Conservation (phyloP, 2,329 filamentous ascomycete species). For the Epichloe amarillans region DNA sequence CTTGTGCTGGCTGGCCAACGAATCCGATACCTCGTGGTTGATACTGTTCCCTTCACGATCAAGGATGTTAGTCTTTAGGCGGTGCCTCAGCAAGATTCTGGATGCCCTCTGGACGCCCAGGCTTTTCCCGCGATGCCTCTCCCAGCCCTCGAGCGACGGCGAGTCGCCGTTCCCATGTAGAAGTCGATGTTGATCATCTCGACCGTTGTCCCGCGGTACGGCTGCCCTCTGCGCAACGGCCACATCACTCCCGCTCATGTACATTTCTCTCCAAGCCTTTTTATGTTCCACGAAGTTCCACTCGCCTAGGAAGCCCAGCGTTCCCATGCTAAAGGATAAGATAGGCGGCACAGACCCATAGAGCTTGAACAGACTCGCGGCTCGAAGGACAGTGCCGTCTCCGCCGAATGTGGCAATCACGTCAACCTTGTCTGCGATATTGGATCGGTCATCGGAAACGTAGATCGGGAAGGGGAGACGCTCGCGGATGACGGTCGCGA, state of each 20-base stretch:
- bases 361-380: constrained; percentile 52
- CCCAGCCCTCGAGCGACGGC: constrained; percentile 41
- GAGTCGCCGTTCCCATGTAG: background rate
- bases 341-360: constrained; percentile 75
- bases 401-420: constrained; percentile 83
- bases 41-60: constrained; percentile 51
- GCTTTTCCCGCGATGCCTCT: constrained; percentile 61
- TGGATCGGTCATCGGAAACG: constrained; percentile 33
- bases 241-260: constrained; percentile 57
- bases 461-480: constrained; percentile 64
- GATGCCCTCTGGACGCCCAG: constrained; percentile 64
- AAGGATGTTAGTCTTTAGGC: constrained; percentile 76
- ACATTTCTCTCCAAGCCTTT: constrained; percentile 80
- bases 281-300: constrained; percentile 95
- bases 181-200: constrained; percentile 2
- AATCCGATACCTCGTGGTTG: constrained; percentile 33
- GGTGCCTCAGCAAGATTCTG: constrained; percentile 73
- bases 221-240: constrained; percentile 29
- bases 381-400: constrained; percentile 38
- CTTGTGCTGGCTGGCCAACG: constrained; percentile 32
- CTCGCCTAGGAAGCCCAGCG: constrained; percentile 85
- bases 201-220: constrained; percentile 17
- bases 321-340: constrained; percentile 92
- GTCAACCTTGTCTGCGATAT: constrained; percentile 70
- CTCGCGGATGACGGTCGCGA: constrained; percentile 59